Base-by-base conservation (phyloP, 768 basidiomycete genomes). In the Termitomyces sp. region DNA sequence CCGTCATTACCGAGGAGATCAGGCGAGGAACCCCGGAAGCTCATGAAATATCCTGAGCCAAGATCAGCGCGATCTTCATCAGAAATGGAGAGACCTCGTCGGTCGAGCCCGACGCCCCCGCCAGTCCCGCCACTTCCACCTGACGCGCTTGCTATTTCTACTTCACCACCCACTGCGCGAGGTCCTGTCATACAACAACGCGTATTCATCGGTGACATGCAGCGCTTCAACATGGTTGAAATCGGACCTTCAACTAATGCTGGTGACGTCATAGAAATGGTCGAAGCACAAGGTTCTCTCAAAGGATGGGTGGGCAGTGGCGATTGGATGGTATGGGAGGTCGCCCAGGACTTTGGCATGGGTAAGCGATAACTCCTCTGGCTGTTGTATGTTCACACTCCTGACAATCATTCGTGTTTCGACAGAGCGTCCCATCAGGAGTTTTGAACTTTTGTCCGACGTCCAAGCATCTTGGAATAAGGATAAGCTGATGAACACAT, bases 281-380 rank as follows among this genome's bases (percentile, higher is more conserved):
- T 94, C 32, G 84, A 88, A 45, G 74, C 74, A 18, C 85, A 89
- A 68, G 91, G 90, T 12, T 82, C 84, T 58, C 73, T 96, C 48
- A 82, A 82, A 46, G 82, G 83, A 50, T 84, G 81, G 74, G 75
- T 74, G 2, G 84, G 83, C 1, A 78, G 73, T n/a, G 86, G 81
- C 5, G 87, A 84, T 7, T 97, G 93, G 92, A 94, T 95, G 82
- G 71, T 98, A 33, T 96, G 84, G 71, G 96, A 98, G 75, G 74
- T 96, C 33, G 91, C 91, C 38, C 90, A 92, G 64, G 92, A 95
- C 69, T 90, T 95, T 69, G 95, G 94, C 61, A 90, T 96, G 87
- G 95, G 95, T 96, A 70, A 59, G 85, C 73, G 24, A 1, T 18
- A 52, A n/a, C 20, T n/a, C 7, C 36, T 62, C 66, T 22, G 33